Conservation (phyloP, 2,329 filamentous ascomycete genomes). For the Chaetothyriales sp. region DNA sequence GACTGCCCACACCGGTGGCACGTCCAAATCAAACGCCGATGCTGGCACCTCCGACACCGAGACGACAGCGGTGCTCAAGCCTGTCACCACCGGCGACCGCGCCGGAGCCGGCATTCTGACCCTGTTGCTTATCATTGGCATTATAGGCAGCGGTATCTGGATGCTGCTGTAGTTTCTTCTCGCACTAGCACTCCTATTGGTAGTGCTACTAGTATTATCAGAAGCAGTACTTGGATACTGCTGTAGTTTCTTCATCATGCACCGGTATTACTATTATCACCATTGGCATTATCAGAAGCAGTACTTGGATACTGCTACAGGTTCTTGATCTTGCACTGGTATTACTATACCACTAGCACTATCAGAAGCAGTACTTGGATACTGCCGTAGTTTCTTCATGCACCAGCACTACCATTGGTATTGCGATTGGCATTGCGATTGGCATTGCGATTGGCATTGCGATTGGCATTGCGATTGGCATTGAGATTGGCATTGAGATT, state of each 20-base stretch:
- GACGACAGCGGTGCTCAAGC: slow-evolving; percentile 2
- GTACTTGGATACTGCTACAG: slow-evolving; percentile 24
- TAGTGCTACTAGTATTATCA: slow-evolving; percentile 20
- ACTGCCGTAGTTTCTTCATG: slow-evolving; percentile 18
- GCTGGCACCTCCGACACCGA: slow-evolving; percentile 20
- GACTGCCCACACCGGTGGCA: slow-evolving; percentile 46
- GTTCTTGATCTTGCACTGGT: no score
- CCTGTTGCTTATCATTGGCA: slow-evolving; percentile 19
- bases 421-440: no score
- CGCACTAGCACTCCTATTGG: no score
- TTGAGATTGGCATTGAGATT: no score
- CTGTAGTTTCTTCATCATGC: slow-evolving; percentile 15
- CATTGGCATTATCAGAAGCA: slow-evolving; percentile 20
- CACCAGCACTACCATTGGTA: no score
- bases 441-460: no score
- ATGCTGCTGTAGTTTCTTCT: slow-evolving; percentile 20
- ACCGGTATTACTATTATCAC: no score
- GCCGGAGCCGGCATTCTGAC: slow-evolving; percentile 30
- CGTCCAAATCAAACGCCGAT: slow-evolving; percentile 25
- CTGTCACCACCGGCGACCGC: slow-evolving; percentile 24
- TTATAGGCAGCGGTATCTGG: slow-evolving; percentile 22
- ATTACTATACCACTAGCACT: no score
- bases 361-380: slow-evolving; percentile 23
- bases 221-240: slow-evolving; percentile 23
- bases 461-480: no score